These are phyloP conservation scores for Fraxinus pennsylvanica DNA, from an alignment of 257 asterid genomes.

Conservation along the genomic window DNA sequence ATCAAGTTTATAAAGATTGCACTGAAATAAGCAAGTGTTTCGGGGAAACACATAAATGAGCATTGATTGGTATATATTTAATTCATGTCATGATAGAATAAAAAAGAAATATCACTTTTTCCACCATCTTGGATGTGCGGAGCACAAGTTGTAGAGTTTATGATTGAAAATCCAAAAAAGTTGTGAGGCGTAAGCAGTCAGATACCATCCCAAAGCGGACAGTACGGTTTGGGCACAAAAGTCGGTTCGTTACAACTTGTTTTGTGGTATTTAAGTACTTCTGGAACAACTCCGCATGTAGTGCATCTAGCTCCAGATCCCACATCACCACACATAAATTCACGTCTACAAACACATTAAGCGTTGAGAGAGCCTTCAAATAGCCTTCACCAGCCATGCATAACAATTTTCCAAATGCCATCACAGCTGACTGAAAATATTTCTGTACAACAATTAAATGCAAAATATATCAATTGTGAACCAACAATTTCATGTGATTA, in stretches of 20 bases:
- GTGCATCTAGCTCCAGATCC: constrained; percentile 37
- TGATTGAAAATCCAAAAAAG: neutral
- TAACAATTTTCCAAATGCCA: constrained; percentile 35
- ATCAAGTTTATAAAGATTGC: neutral
- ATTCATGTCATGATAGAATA: neutral
- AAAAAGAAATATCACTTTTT: neutral
- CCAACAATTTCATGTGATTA: constrained; percentile 1
- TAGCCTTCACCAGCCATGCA: constrained; percentile 29
- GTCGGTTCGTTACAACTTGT: constrained; percentile 15
- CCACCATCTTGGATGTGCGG: neutral
- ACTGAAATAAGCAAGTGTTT: neutral
- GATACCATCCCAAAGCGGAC: too few species aligned
- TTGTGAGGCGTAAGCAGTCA: too few species aligned
- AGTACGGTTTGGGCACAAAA: too few species aligned
- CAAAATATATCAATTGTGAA: neutral
- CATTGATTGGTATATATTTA: neutral
- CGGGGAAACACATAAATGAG: neutral
- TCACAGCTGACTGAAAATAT: constrained; percentile 27
- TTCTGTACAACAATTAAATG: constrained; percentile 27
- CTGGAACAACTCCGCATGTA: constrained; percentile 31
- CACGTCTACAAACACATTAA: constrained; percentile 19
- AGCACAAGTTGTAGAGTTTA: neutral
- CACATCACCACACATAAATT: constrained; percentile 26
- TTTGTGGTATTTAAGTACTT: constrained; percentile 29
- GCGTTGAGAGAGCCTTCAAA: constrained; percentile 36